Conservation (phyloP, 768 basidiomycete genomes). For the Auriscalpium vulgare region DNA sequence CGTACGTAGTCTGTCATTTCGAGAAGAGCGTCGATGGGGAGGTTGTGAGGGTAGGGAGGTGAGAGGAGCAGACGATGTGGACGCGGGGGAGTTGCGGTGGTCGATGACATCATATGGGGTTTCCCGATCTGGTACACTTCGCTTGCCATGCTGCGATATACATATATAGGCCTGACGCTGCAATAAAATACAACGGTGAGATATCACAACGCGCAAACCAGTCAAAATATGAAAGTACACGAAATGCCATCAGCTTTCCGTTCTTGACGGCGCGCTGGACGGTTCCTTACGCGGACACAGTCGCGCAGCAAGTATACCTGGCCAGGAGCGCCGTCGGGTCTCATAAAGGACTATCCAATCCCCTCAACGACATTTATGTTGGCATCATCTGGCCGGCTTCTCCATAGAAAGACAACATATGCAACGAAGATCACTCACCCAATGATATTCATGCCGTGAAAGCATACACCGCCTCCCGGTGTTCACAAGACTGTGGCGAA, state of each 20-base stretch:
- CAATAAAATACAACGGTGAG: no score
- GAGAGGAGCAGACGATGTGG: background rate
- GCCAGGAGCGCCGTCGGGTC: constrained; percentile 3
- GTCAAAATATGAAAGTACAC: background rate
- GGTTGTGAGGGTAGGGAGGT: background rate
- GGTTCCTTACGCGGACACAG: constrained; percentile 32
- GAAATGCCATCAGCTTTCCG: constrained; percentile 44
- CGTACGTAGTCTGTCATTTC: constrained; percentile 59
- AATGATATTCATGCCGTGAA: no score
- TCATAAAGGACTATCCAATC: no score
- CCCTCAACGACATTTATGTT: no score
- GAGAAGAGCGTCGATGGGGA: background rate
- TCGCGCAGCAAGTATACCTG: constrained; percentile 33
- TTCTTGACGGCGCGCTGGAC: constrained; percentile 38
- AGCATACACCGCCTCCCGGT: no score
- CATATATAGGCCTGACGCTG: no score
- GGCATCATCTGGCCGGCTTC: no score
- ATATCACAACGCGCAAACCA: background rate
- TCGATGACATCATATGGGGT: background rate
- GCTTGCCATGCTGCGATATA: no score
- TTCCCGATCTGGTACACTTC: background rate
- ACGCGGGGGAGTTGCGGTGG: background rate
- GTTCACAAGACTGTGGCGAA: no score
- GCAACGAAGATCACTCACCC: no score
- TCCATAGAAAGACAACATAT: no score